phyloP scores from a whole-genome alignment of 1,139 yeast genomes.

The Candida pseudoviswanathii region DNA sequence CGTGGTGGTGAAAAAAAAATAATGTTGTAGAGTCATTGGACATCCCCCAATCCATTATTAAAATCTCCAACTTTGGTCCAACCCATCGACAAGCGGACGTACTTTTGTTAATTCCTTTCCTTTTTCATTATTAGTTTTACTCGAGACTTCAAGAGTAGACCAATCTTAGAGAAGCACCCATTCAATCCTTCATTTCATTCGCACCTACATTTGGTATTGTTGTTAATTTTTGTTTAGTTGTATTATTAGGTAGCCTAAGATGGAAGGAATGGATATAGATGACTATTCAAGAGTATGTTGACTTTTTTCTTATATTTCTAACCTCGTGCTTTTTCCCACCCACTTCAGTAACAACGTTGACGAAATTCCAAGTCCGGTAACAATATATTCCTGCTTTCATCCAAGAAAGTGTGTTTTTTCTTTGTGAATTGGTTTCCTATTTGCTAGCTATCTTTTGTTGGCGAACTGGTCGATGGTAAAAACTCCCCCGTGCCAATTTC shows the following conservation, averaged over 20 bases:
- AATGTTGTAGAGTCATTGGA: not conserved
- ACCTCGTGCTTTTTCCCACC: not conserved
- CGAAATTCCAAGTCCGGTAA: constrained; percentile 7
- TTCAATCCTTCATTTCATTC: not conserved
- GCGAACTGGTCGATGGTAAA: not conserved
- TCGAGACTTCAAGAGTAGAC: too few species aligned
- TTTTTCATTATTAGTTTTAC: too few species aligned
- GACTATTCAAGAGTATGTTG: constrained; percentile 55
- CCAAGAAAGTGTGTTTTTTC: too few species aligned
- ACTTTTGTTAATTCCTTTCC: too few species aligned
- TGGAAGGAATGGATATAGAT: constrained; percentile 59
- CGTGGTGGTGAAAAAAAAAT: too few species aligned
- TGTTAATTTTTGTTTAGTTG: not conserved
- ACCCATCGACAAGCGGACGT: too few species aligned
- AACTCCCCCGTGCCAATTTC: too few species aligned
- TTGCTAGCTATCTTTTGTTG: not conserved
- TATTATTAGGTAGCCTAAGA: constrained; percentile 17
- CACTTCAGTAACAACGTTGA: not conserved
- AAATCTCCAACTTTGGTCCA: not conserved
- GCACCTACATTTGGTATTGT: not conserved
- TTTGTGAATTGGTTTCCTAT: not conserved
- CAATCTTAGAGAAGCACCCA: not conserved
- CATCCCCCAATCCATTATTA: not conserved
- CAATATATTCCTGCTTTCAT: not conserved
- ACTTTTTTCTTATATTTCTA: not conserved